Conservation (phyloP, 1,139 yeast genomes). For the Candida labiduridarum region DNA sequence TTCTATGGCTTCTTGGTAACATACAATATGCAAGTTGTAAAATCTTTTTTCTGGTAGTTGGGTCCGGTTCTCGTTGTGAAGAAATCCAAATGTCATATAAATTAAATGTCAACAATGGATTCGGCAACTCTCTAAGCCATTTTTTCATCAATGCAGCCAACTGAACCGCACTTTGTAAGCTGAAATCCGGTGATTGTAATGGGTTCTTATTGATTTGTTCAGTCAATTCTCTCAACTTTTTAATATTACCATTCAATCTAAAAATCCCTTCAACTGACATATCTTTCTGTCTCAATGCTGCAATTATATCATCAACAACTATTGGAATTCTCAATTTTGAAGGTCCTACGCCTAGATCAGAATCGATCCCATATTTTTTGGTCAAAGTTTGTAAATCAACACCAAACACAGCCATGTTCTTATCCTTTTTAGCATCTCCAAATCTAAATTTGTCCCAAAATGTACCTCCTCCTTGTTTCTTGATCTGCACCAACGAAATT, state of each 20-base stretch:
- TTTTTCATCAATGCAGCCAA: constrained; percentile 91
- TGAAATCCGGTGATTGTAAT: constrained; percentile 68
- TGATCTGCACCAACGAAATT: constrained; percentile 54
- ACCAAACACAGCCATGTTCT: constrained; percentile 65
- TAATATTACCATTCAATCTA: constrained; percentile 94
- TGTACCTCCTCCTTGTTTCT: constrained; percentile 46
- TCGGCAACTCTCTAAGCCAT: constrained; percentile 90
- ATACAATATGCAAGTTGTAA: constrained; percentile 75
- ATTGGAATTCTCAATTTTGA: constrained; percentile 79
- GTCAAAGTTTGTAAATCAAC: constrained; percentile 72
- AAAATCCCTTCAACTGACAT: constrained; percentile 97
- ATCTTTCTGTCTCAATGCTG: constrained; percentile 86
- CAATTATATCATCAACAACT: constrained; percentile 81
- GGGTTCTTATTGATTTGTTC: constrained; percentile 79
- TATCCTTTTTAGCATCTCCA: constrained; percentile 33
- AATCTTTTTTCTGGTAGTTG: constrained; percentile 52
- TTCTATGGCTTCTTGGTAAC: constrained; percentile 82
- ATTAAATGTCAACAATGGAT: constrained; percentile 78
- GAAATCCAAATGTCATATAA: constrained; percentile 81
- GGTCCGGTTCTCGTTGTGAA: constrained; percentile 62
- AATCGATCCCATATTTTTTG: constrained; percentile 78
- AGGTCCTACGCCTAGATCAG: constrained; percentile 88
- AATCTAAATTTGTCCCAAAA: constrained; percentile 77
- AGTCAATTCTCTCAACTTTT: constrained; percentile 73
- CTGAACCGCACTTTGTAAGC: constrained; percentile 85